These are phyloP conservation scores for Cryptosporidium bovis DNA, from an alignment of 169 alveolate species.

Conservation along the genomic window DNA sequence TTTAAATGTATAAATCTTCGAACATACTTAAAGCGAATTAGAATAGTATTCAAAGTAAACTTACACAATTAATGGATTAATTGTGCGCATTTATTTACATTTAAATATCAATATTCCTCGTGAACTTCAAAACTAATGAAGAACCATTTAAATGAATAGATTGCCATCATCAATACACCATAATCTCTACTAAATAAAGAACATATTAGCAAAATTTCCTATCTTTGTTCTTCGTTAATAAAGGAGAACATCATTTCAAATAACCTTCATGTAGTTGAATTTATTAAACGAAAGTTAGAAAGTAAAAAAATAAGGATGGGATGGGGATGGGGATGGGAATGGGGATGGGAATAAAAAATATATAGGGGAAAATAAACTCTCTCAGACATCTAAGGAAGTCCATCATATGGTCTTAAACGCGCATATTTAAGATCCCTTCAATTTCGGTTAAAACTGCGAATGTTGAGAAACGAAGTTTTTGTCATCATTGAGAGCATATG, in stretches of 20 bases:
- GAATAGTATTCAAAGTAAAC: slow-evolving; percentile 4
- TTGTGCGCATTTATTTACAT: slow-evolving; percentile 22
- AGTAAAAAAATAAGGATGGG: no score
- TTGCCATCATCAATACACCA: no score
- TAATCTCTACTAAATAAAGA: no score
- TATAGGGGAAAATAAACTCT: slow-evolving; percentile 1
- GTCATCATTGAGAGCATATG: slow-evolving; percentile 56
- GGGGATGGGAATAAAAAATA: background rate
- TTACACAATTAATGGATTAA: slow-evolving; percentile 67
- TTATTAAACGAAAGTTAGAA: no score
- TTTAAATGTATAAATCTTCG: background rate
- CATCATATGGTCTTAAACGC: slow-evolving; percentile 74
- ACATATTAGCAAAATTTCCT: no score
- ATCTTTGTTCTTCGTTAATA: no score
- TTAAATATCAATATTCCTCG: no score
- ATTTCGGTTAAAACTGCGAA: slow-evolving; percentile 74
- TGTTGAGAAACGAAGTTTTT: slow-evolving; percentile 74
- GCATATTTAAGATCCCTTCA: slow-evolving; percentile 57
- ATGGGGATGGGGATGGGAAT: no score
- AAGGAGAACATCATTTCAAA: no score
- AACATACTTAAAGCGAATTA: background rate
- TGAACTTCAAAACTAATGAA: no score
- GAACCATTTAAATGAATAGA: no score
- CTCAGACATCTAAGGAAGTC: slow-evolving; percentile 77
- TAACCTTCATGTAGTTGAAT: no score